These are phyloP conservation scores for Citrullus colocynthis DNA, from an alignment of 306 rosid species.

Conservation along the genomic window DNA sequence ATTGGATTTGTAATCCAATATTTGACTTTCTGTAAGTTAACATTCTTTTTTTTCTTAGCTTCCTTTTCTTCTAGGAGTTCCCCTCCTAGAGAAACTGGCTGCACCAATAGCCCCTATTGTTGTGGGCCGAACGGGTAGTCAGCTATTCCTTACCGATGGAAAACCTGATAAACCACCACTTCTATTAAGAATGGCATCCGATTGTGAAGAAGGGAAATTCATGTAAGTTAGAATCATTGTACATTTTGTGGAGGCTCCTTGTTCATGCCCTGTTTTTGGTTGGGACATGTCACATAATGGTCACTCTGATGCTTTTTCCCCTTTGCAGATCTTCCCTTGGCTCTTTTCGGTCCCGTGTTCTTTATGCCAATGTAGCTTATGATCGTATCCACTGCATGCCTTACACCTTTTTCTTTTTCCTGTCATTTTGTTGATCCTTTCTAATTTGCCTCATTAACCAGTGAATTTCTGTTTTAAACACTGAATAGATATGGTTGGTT, in stretches of 20 bases:
- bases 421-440: neutral
- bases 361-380: slow-evolving; percentile 88
- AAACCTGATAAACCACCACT: slow-evolving; percentile 79
- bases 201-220: slow-evolving; percentile 71
- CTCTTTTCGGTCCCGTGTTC: slow-evolving; percentile 53
- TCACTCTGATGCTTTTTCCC: neutral
- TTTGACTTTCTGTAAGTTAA: neutral
- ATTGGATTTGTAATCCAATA: neutral
- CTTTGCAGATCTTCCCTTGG: slow-evolving; percentile 81
- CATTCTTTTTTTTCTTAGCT: slow-evolving; percentile 37
- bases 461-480: slow-evolving; percentile 23
- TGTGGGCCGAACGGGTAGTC: slow-evolving; percentile 85
- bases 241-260: neutral
- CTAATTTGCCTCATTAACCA: neutral
- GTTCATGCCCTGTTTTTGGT: neutral
- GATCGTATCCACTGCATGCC: slow-evolving; percentile 62
- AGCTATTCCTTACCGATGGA: slow-evolving; percentile 88
- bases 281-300: neutral
- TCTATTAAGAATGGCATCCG: slow-evolving; percentile 86
- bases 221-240: slow-evolving; percentile 36
- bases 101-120: slow-evolving; percentile 74
- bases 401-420: neutral
- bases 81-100: slow-evolving; percentile 73
- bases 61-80: slow-evolving; percentile 77
- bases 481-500: slow-evolving; percentile 85